Conservation (phyloP, 192 early-diverging fungal species). For the Podila horticola region DNA sequence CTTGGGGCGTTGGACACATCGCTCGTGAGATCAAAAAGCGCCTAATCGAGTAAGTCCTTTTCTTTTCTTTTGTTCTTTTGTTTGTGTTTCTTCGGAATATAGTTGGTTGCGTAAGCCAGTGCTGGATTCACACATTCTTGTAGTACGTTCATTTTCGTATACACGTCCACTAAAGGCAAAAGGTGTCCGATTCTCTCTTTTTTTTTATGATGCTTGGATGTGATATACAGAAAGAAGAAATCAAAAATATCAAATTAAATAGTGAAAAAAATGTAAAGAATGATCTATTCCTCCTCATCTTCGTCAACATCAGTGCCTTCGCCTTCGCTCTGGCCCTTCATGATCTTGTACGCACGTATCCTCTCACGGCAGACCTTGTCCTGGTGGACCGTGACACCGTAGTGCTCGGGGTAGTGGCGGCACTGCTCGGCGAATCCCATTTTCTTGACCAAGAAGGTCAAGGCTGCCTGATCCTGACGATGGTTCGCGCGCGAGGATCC, state of each 20-base stretch:
- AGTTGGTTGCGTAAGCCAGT: too few species aligned
- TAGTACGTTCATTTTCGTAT: too few species aligned
- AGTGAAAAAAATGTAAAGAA: not conserved
- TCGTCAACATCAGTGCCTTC: not conserved
- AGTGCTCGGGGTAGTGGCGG: constrained; percentile 52
- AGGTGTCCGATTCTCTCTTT: not conserved
- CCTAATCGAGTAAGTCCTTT: not conserved
- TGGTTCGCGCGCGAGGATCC: constrained; percentile 63
- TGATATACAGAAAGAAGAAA: not conserved
- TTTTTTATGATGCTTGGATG: not conserved
- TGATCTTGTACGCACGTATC: constrained; percentile 51
- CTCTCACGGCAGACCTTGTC: constrained; percentile 57
- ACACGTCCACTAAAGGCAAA: not conserved
- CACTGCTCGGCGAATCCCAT: constrained; percentile 47
- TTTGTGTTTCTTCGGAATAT: too few species aligned
- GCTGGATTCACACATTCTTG: too few species aligned
- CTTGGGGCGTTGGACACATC: constrained; percentile 32
- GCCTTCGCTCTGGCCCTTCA: constrained; percentile 25
- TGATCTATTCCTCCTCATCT: constrained; percentile 4
- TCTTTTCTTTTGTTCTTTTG: too few species aligned
- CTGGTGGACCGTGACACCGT: constrained; percentile 60
- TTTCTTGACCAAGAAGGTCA: constrained; percentile 58
- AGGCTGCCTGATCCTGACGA: constrained; percentile 64
- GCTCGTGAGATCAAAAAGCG: constrained; percentile 29
- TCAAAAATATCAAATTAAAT: not conserved